phyloP scores from a whole-genome alignment of 176 grass and related monocot genomes.

The Carex pumila region DNA sequence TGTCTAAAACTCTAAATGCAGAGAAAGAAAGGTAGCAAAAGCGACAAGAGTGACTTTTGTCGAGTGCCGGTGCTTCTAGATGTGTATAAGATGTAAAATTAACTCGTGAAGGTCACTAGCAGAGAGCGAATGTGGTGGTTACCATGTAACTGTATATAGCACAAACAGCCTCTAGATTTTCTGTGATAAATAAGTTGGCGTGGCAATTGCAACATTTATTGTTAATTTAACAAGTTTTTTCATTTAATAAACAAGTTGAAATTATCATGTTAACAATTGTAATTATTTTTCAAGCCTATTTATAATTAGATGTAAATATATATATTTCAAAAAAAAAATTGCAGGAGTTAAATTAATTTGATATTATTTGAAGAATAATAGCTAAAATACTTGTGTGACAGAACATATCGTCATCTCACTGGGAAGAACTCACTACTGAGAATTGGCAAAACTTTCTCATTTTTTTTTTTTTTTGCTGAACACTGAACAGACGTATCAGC shows the following conservation, averaged over 20 bases:
- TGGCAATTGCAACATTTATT: not conserved
- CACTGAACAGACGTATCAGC: not conserved
- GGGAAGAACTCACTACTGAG: not conserved
- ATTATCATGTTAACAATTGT: not conserved
- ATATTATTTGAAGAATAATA: no score
- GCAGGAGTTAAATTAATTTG: no score
- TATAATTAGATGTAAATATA: no score
- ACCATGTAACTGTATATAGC: not conserved
- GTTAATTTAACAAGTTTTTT: not conserved
- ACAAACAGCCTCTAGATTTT: not conserved
- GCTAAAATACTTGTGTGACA: no score
- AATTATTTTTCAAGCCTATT: not conserved
- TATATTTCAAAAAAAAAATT: no score
- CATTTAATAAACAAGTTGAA: not conserved
- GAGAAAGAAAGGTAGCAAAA: not conserved
- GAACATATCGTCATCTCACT: not conserved
- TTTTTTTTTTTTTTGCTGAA: not conserved
- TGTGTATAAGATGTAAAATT: not conserved
- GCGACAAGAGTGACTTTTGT: not conserved
- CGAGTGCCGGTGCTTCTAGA: slow-evolving; percentile 1
- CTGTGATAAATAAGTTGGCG: not conserved
- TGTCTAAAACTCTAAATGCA: not conserved
- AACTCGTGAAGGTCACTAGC: not conserved
- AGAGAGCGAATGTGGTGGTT: not conserved
- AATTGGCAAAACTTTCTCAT: not conserved